These are phyloP conservation scores for Penicillium desertorum DNA, from an alignment of 495 filamentous ascomycete genomes.

Conservation along the genomic window DNA sequence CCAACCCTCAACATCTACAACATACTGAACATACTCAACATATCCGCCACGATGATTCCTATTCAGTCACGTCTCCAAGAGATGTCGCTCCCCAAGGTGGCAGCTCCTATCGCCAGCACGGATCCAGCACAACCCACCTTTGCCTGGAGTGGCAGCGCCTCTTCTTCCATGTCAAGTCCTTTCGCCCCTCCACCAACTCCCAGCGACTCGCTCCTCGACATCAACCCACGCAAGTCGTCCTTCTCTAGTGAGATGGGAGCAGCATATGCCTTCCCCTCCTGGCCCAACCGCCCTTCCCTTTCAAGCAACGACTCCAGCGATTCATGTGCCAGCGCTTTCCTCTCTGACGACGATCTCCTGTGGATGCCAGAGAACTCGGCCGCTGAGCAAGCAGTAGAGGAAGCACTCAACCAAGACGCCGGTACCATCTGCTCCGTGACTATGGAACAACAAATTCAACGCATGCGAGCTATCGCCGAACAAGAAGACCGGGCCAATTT, in stretches of 20 bases:
- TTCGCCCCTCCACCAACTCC: conserved; percentile 44
- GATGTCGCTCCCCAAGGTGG: conserved; percentile 28
- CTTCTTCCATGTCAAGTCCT: conserved; percentile 36
- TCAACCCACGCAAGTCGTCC: conserved; percentile 48
- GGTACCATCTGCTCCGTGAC: conserved; percentile 29
- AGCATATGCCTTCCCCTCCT: conserved; percentile 54
- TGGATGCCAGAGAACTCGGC: conserved; percentile 37
- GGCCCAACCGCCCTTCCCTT: conserved; percentile 51
- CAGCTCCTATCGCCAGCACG: conserved; percentile 32
- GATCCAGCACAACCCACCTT: conserved; percentile 36
- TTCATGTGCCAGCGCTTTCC: conserved; percentile 41
- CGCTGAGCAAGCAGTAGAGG: conserved; percentile 34
- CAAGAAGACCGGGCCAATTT: conserved; percentile 45
- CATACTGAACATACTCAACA: conserved; percentile 1
- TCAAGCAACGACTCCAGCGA: conserved; percentile 36
- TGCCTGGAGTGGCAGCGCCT: conserved; percentile 39
- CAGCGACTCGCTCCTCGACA: conserved; percentile 42
- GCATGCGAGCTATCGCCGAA: conserved; percentile 41
- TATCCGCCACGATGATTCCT: conserved; percentile 25
- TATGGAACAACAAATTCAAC: conserved; percentile 46
- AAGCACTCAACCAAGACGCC: conserved; percentile 29
- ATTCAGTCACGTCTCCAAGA: conserved; percentile 30
- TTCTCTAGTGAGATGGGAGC: conserved; percentile 47
- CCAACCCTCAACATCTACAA: background rate
- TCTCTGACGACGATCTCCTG: conserved; percentile 55